Conservation (phyloP, 2,329 filamentous ascomycete species). For the Byssoonygena ceratinophila region DNA sequence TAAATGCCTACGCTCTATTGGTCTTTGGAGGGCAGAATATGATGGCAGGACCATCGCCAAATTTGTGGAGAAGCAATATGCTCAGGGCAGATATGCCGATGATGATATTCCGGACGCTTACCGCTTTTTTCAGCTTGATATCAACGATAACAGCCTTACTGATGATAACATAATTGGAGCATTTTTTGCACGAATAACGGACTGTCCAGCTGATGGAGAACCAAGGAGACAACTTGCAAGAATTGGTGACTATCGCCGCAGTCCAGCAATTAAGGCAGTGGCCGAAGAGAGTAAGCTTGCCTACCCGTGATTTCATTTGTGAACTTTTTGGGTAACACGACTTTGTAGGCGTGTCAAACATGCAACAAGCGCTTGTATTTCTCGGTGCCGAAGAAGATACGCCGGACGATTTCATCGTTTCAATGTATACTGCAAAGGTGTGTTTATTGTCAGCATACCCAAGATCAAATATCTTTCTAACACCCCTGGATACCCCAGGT, state of each 20-base stretch:
- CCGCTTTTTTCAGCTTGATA: slow-evolving; percentile 46
- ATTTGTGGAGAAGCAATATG: slow-evolving; percentile 48
- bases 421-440: slow-evolving; percentile 49
- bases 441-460: slow-evolving; percentile 8
- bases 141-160: slow-evolving; percentile 36
- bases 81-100: slow-evolving; percentile 47
- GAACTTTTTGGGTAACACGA: slow-evolving; percentile 32
- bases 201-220: slow-evolving; percentile 47
- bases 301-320: neutral
- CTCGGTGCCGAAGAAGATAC: slow-evolving; percentile 44
- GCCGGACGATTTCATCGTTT: slow-evolving; percentile 48
- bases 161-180: slow-evolving; percentile 53
- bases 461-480: neutral
- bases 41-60: slow-evolving; percentile 46
- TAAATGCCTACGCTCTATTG: slow-evolving; percentile 53
- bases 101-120: slow-evolving; percentile 51
- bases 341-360: slow-evolving; percentile 28
- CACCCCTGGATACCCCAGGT: slow-evolving; percentile 29
- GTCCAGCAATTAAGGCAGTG: slow-evolving; percentile 47
- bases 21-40: slow-evolving; percentile 39
- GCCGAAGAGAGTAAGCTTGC: slow-evolving; percentile 43
- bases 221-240: slow-evolving; percentile 47
- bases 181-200: slow-evolving; percentile 50
- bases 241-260: slow-evolving; percentile 50
- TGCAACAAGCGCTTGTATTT: slow-evolving; percentile 51